Evolutionary conservation across 2,329 filamentous ascomycete species (phyloP).

Genomic region (Aaosphaeria arxii): DNA sequence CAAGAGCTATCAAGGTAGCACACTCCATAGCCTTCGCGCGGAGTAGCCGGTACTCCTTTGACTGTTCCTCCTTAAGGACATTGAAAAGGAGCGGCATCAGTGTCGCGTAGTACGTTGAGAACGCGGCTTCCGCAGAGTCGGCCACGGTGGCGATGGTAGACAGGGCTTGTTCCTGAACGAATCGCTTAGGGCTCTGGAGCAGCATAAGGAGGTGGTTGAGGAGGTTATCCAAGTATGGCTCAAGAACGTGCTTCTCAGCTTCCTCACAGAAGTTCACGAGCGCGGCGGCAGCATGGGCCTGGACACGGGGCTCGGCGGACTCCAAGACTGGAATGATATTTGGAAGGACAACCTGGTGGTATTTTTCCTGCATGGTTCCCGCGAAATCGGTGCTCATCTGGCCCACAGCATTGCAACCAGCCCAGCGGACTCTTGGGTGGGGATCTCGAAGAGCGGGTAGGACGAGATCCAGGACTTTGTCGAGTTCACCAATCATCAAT

Average conservation of each 20-base stretch:
- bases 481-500: conserved; percentile 90
- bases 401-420: conserved; percentile 95
- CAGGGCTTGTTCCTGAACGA: conserved; percentile 94
- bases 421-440: conserved; percentile 93
- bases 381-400: conserved; percentile 99
- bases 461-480: conserved; percentile 92
- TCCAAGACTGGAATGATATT: conserved; percentile 91
- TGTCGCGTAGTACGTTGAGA: conserved; percentile 91
- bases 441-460: conserved; percentile 85
- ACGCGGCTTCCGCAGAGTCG: conserved; percentile 94
- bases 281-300: conserved; percentile 95
- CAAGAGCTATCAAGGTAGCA: conserved; percentile 90
- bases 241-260: conserved; percentile 85
- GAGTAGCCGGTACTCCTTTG: conserved; percentile 87
- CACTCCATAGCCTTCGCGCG: conserved; percentile 99
- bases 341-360: conserved; percentile 81
- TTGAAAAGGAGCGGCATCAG: conserved; percentile 93
- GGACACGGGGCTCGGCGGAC: conserved; percentile 87
- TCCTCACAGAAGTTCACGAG: conserved; percentile 99
- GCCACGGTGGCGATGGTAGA: conserved; percentile 98
- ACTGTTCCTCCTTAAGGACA: conserved; percentile 83
- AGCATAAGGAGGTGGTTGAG: conserved; percentile 82
- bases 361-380: conserved; percentile 95
- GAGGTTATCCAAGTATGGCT: conserved; percentile 88
- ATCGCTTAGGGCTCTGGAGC: conserved; percentile 87